Conservation (phyloP, 2,329 filamentous ascomycete genomes). For the Calonectria henricotiae region DNA sequence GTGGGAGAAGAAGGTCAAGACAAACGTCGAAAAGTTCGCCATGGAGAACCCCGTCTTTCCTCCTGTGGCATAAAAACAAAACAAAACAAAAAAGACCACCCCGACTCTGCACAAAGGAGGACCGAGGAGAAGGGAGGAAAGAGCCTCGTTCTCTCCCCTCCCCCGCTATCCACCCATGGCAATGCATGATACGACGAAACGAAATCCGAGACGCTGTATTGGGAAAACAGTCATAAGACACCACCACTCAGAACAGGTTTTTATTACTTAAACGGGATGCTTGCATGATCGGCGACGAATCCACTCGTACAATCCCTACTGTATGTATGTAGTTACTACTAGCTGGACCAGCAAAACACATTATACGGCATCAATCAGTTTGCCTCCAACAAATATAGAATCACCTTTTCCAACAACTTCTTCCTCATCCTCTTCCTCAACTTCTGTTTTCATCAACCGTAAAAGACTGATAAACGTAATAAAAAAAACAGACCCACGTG, state of each 20-base stretch:
- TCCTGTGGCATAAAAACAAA: conserved; percentile 35
- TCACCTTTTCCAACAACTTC: background rate
- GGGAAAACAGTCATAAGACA: conserved; percentile 6
- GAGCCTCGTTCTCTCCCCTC: background rate
- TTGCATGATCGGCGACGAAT: conserved; percentile 21
- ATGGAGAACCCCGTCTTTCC: conserved; percentile 61
- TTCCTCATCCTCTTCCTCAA: background rate
- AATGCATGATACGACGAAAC: conserved; percentile 28
- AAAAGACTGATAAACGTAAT: background rate
- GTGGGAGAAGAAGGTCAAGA: conserved; percentile 83
- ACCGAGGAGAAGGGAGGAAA: too few species aligned
- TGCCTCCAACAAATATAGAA: background rate
- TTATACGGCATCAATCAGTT: background rate
- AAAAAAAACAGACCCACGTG: background rate
- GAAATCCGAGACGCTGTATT: conserved; percentile 7
- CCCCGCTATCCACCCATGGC: background rate
- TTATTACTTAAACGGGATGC: conserved; percentile 4
- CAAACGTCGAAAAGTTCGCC: conserved; percentile 84
- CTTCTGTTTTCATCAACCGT: background rate
- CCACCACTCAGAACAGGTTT: background rate
- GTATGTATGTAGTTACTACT: too few species aligned
- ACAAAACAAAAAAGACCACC: too few species aligned
- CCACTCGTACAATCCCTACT: conserved; percentile 7
- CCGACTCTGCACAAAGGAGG: too few species aligned
- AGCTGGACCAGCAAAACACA: conserved; percentile 5